phyloP scores from a whole-genome alignment of 306 rosid genomes.

The Citrullus colocynthis region DNA sequence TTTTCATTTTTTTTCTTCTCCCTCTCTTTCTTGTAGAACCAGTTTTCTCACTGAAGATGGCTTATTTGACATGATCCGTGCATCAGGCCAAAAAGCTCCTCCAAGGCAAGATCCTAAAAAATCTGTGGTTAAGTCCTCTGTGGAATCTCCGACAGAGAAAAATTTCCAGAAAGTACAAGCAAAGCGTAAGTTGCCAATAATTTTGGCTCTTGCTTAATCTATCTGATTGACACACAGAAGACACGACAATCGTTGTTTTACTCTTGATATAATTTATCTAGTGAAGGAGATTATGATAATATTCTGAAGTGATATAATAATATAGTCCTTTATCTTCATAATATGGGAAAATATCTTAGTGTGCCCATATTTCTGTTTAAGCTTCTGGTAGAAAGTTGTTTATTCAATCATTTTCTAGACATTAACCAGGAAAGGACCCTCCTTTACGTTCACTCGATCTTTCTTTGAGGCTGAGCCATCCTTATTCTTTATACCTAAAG shows the following conservation, averaged over 20 bases:
- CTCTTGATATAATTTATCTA: too few species aligned
- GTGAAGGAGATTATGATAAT: too few species aligned
- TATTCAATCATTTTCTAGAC: too few species aligned
- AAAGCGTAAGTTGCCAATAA: conserved; percentile 40
- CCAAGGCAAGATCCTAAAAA: conserved; percentile 31
- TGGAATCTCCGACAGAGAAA: conserved; percentile 30
- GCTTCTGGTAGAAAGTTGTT: too few species aligned
- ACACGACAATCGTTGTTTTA: not conserved
- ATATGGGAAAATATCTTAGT: too few species aligned
- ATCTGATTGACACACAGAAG: not conserved
- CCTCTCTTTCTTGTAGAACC: conserved; percentile 35
- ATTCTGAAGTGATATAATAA: too few species aligned
- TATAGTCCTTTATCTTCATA: too few species aligned
- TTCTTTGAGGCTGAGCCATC: too few species aligned
- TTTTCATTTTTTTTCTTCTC: not conserved
- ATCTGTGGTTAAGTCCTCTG: conserved; percentile 18
- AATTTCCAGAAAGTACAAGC: conserved; percentile 35
- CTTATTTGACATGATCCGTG: conserved; percentile 60
- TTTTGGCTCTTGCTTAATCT: not conserved
- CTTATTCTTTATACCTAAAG: too few species aligned
- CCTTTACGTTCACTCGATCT: too few species aligned
- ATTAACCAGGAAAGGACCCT: too few species aligned
- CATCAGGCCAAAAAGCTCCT: conserved; percentile 46
- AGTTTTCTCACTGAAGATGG: conserved; percentile 85
- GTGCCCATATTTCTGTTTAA: too few species aligned